Base-by-base conservation (phyloP, 305 asterid species). In the Fraxinus greggii region DNA sequence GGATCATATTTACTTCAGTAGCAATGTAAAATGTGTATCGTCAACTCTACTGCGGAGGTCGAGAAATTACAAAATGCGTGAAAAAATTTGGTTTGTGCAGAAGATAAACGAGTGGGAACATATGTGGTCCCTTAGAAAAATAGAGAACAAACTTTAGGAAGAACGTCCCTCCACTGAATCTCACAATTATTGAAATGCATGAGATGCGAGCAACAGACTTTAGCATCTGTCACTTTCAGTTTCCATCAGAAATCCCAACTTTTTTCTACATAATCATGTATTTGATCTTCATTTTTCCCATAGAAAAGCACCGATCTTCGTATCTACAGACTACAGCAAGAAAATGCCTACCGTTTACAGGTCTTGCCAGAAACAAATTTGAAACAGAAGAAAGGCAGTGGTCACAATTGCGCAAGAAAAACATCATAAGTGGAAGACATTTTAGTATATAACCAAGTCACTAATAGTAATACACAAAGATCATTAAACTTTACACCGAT, bases 401-500 rank as follows among this genome's bases (percentile, higher is more conserved):
- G 17, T 51, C 61, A 17, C 61, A 51, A 51, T 51, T 51, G 21
- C 23, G 17, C 61, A 51, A 51, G 23, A 21, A 33, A 23, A 23
- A 40, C 23, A 40, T 21, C 35, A 32, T 35, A 82, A 81, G 84
- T 78, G 83, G 83, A 81, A 48, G 75, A 79, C 84, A 78, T 84
- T 51, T 76, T 85, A 84, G 83, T 26, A 35, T 56, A 63, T 38
- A 79, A 80, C 83, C 82, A 80, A 76, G 85, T 63, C 45, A 82
- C 78, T 35, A 85, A 85, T 78, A 81, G 82, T 79, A 75, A 85
- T 88, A 89, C 89, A 85, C 89, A 85, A 26, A 79, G 78, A 80
- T 82, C 86, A 76, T 86, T 81, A 80, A 84, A 86, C 89, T 91
- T 91, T 90, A 88, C 92, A 88, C 56, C 59, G 85, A 86, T 78